Evolutionary conservation across 495 filamentous ascomycete species (phyloP), one percentile per base, ranked within the genome.

Genomic region (Penicillium daleae): DNA sequence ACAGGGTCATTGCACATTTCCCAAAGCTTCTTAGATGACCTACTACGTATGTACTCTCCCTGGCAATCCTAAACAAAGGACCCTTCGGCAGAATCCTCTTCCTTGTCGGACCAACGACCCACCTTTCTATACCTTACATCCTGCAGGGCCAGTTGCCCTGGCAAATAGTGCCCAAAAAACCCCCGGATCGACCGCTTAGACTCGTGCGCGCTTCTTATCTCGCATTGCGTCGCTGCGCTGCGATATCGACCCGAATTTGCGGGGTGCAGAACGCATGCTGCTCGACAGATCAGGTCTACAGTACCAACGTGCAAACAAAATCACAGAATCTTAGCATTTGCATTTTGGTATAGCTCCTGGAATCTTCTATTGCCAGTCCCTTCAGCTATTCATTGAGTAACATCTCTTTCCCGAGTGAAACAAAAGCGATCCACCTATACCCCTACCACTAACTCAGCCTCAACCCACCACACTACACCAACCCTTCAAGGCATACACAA

Each of bases 261-360:
- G 58, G 62, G 59, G 66, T 68, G 66, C 66, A 68, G 66, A 59
- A 21, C 19, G 29, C 19, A 17, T 49, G 33, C 46, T 49, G 27
- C 57, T 26, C 26, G 46, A 21, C 44, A 46, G 49, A 15, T 29
- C 55, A 39, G 31, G 27, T 31, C 26, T 52, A 27, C n/a, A n/a
- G n/a, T n/a, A n/a, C 13, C 42, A 54, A 37, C 60, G 35, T 54
- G 22, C 24, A 29, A 48, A 6, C 17, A 4, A 26, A 29, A 40
- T 27, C 2, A 24, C 54, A 35, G 33, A n/a, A 56, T n/a, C 17
- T n/a, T 13, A 21, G 29, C 39, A 42, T 40, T 6, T 3, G 19
- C 15, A 29, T 12, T 22, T 29, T 37, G 0, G n/a, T 1, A 7
- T 15, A 2, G 10, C 4, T 17, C 2, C 9, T 53, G 50, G 12